Evolutionary conservation across 2,329 filamentous ascomycete species (phyloP).

Genomic region (Fusarium coffeatum): DNA sequence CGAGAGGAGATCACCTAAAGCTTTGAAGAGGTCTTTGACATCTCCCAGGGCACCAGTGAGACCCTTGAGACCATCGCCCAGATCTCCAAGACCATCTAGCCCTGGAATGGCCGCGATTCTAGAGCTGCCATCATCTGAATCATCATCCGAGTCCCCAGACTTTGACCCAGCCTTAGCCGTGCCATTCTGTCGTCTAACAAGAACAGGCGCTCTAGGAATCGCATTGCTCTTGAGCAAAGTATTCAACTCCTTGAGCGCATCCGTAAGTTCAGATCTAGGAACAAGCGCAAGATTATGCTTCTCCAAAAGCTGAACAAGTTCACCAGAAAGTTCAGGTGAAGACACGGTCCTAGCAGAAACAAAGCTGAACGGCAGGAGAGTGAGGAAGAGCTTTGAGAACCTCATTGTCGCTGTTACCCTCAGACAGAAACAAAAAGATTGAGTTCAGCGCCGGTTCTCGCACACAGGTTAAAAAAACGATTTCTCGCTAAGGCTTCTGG

Average conservation of each 20-base stretch:
- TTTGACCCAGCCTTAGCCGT: slow-evolving; percentile 12
- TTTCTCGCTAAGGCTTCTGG: not conserved
- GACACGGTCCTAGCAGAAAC: slow-evolving; percentile 45
- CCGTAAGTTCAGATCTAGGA: slow-evolving; percentile 59
- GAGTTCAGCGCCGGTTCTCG: not conserved
- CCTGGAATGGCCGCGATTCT: slow-evolving; percentile 19
- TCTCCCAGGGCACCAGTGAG: slow-evolving; percentile 44
- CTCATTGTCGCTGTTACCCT: slow-evolving; percentile 47
- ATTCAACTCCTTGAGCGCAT: slow-evolving; percentile 57
- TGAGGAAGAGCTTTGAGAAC: slow-evolving; percentile 52
- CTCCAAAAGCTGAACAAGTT: slow-evolving; percentile 56
- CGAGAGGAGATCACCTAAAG: slow-evolving; percentile 49
- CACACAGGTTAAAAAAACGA: not conserved
- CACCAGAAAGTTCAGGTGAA: slow-evolving; percentile 47
- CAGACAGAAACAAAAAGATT: not conserved
- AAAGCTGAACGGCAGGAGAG: slow-evolving; percentile 51
- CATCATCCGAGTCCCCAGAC: slow-evolving; percentile 2
- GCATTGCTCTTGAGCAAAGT: slow-evolving; percentile 52
- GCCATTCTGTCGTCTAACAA: slow-evolving; percentile 32
- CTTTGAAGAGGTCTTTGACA: slow-evolving; percentile 44
- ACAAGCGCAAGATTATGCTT: slow-evolving; percentile 59
- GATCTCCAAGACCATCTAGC: slow-evolving; percentile 35
- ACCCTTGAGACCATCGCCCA: slow-evolving; percentile 34
- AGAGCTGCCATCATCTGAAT: not conserved
- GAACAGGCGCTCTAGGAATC: slow-evolving; percentile 5